A percentile compares a stretch with the other conserved stretches of the same genome.
phyloP scores from a whole-genome alignment of 2,329 filamentous ascomycete species.

The Stylonectria norvegica region DNA sequence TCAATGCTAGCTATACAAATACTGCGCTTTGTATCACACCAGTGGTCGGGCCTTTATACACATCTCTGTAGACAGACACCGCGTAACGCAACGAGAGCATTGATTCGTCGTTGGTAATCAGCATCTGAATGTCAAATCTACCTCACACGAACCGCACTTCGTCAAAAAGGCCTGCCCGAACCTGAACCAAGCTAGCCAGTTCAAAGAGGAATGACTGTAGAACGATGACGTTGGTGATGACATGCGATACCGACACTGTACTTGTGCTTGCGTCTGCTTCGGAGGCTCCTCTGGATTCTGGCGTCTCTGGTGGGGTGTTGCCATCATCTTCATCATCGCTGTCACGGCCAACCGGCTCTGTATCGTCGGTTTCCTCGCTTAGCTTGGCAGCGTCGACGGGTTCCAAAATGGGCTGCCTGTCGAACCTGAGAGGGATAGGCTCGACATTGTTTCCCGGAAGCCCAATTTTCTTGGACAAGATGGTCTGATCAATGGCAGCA shows the following conservation, averaged over 20 bases:
- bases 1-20: too few relatives aligned
- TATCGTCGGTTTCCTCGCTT: not conserved
- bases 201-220: slow-evolving; percentile 79
- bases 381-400: slow-evolving; percentile 17
- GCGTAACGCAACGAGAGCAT: too few relatives aligned
- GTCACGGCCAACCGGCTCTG: not conserved
- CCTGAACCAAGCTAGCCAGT: slow-evolving; percentile 70
- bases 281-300: slow-evolving; percentile 12
- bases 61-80: too few relatives aligned
- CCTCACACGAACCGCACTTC: slow-evolving; percentile 61
- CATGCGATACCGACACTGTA: slow-evolving; percentile 68
- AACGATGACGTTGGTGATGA: slow-evolving; percentile 76
- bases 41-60: too few relatives aligned
- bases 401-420: slow-evolving; percentile 30
- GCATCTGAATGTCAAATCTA: not conserved
- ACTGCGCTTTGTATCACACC: too few relatives aligned
- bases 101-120: too few relatives aligned
- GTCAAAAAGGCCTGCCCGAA: slow-evolving; percentile 70
- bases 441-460: slow-evolving; percentile 42
- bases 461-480: slow-evolving; percentile 53
- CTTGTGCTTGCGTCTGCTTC: slow-evolving; percentile 9
- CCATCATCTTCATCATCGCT: not conserved
- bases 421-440: slow-evolving; percentile 47
- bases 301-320: slow-evolving; percentile 18
- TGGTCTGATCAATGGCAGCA: slow-evolving; percentile 61